Base-by-base conservation (phyloP, 164 flowering plant species). In the Piper betle region DNA sequence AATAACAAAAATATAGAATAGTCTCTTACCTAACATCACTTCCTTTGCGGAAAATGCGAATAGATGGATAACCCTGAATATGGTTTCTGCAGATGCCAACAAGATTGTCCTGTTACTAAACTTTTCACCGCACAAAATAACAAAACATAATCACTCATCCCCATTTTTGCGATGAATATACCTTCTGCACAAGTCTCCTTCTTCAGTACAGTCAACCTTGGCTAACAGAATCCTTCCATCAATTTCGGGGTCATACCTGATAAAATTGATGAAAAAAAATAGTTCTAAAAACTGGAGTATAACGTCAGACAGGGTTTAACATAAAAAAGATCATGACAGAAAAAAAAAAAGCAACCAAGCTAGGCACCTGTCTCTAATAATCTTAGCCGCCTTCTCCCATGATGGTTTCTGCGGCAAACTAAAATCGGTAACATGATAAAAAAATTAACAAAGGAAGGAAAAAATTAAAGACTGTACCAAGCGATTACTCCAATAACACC, bases 341-440 rank as follows among this genome's bases (percentile, higher is more conserved):
- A 5, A 6, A 55, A 4, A 57, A 0, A 25, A 25, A 25, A 25
- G 33, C 33, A 25, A 25, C 33, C 33, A 25, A 25, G 25, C 18
- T 66, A 59, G 42, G 37, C 60, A 90, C 99, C 91, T 88, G 64
- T 90, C 89, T 75, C 80, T 82, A 11, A 90, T 81, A 73, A 80
- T 86, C 76, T 72, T 81, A 59, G 99, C 91, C 38, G 96, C 87
- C 75, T 84, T 93, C 74, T 93, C 99, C 99, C 99, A 94, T 18
- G 99, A 80, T 57, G 96, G 95, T 91, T 82, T 86, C 99, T 93
- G 85, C 52, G 74, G 78, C 53, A 54, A 64, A 63, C 9, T 56
- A 65, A 60, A 39, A 64, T 53, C 59, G 46, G 58, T 62, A 57
- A 69, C 64, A 2, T 19, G 17, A 37, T 42, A 19, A 58, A 61